A percentile compares a stretch with the other conserved stretches of the same genome.
Evolutionary conservation across 108 stramenopile species (phyloP).

Genomic region (Parmales sp.): DNA sequence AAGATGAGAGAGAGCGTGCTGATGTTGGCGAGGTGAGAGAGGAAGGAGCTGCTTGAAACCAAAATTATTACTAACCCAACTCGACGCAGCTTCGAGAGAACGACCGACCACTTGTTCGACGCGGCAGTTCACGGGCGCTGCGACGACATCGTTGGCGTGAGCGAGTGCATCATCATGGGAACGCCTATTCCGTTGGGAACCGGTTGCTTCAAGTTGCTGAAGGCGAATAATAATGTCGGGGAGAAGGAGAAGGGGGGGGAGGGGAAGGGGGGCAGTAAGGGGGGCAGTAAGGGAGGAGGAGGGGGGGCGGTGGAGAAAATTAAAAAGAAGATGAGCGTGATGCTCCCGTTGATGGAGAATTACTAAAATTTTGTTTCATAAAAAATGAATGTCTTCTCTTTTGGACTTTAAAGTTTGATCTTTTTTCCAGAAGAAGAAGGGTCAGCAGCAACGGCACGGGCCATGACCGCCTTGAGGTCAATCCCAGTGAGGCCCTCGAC

Average conservation of each 20-base stretch:
- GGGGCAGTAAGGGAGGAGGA: too few species aligned
- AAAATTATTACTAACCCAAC: too few species aligned
- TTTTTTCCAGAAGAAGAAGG: too few species aligned
- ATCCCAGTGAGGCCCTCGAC: conserved; percentile 33
- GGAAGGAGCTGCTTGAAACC: too few species aligned
- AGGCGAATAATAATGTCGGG: conserved; percentile 12
- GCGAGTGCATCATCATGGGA: conserved; percentile 99
- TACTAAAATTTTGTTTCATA: too few species aligned
- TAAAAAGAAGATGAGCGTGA: too few species aligned
- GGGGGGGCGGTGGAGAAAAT: too few species aligned
- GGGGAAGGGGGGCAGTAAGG: not conserved
- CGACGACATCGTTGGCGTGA: conserved; percentile 93
- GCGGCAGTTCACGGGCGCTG: conserved; percentile 92
- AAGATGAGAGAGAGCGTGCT: conserved; percentile 96
- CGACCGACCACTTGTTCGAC: conserved; percentile 97
- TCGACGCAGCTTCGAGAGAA: conserved; percentile 99
- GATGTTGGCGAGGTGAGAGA: conserved; percentile 97
- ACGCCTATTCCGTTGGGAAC: conserved; percentile 95
- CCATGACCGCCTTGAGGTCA: conserved; percentile 18
- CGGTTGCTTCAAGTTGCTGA: conserved; percentile 85
- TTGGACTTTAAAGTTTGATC: too few species aligned
- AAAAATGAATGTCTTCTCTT: too few species aligned
- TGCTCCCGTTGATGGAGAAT: too few species aligned
- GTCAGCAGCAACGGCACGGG: not conserved
- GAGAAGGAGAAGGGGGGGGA: not conserved